Base-by-base conservation (phyloP, 2,329 filamentous ascomycete genomes). In the Fusarium tupiense region DNA sequence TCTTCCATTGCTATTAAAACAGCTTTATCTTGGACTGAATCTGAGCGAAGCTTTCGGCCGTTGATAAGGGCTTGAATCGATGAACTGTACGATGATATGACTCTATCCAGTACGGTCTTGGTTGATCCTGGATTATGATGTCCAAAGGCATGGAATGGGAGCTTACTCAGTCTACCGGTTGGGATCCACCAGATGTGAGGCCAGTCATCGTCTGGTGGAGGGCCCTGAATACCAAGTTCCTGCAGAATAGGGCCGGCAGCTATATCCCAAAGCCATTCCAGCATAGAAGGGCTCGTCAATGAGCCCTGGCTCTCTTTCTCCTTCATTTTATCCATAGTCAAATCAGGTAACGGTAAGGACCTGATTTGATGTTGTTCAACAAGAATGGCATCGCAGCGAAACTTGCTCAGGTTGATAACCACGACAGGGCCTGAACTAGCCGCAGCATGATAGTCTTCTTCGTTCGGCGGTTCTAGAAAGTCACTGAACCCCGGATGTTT, bases 321-420 rank as follows among this genome's bases (percentile, higher is more conserved):
- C n/a, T 62, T 24, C n/a, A 19, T 19, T 4, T 49, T 35, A 5
- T 50, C 20, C 0, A 29, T 2, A 2, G 14, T 49, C 26, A 60
- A 0, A 3, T 50, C 20, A 2, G 40, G 43, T 0, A 60, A 20
- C 1, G 14, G 8, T 5, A 38, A 9, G 0, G 43, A 20, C 7
- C n/a, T 35, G 0, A 50, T 38, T 9, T 49, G 19, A 20, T 24
- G 13, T 8, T 26, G 10, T 19, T 50, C 19, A 3, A 60, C 8
- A 14, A 60, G 33, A n/a, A 60, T 49, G 4, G 57, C 43, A 3
- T 60, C 43, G 5, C 33, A 38, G 11, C 57, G 57, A 29, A 49
- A 60, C 5, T n/a, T n/a, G 43, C 43, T 50, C 0, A 49, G 29
- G 3, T 50, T 60, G n/a, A 50, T 10, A 8, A 49, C 3, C 3